phyloP scores from a whole-genome alignment of 176 grass and related monocot species.

The Carex myosuroides region DNA sequence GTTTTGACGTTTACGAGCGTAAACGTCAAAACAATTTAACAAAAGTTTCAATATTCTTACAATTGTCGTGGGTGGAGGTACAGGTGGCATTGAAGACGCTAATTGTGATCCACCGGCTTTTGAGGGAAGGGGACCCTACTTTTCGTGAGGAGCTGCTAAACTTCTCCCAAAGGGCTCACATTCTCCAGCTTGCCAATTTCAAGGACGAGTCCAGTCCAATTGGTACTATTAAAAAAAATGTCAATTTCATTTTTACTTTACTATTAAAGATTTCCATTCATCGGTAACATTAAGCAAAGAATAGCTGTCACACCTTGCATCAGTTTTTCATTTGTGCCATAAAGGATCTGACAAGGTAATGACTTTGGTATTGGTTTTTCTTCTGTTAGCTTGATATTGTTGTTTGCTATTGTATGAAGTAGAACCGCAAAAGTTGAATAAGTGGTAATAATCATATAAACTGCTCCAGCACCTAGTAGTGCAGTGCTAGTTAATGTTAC shows the following conservation, averaged over 20 bases:
- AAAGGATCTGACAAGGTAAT: background rate
- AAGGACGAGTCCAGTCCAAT: conserved; percentile 93
- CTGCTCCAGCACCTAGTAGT: background rate
- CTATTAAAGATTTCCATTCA: background rate
- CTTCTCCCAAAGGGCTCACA: conserved; percentile 71
- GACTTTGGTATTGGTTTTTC: background rate
- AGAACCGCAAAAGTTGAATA: background rate
- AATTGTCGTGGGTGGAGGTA: background rate
- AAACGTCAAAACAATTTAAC: background rate
- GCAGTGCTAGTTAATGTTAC: background rate
- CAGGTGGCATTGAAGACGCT: conserved; percentile 90
- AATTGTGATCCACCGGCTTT: conserved; percentile 90
- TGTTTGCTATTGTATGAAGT: background rate
- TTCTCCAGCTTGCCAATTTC: conserved; percentile 92
- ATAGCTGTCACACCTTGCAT: background rate
- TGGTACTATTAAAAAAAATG: conserved; percentile 32
- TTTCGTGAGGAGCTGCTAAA: conserved; percentile 82
- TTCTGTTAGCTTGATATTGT: background rate
- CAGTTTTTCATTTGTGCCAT: background rate
- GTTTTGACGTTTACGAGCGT: too few relatives aligned
- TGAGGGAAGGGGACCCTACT: conserved; percentile 78
- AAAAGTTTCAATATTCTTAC: background rate
- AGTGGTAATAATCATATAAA: background rate
- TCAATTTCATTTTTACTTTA: background rate
- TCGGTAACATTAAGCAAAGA: background rate